Percentiles rank a stretch among this genome's conserved stretches.
Evolutionary conservation across 2,329 filamentous ascomycete genomes (phyloP).

Genomic region (Cordyceps cateniannulata): DNA sequence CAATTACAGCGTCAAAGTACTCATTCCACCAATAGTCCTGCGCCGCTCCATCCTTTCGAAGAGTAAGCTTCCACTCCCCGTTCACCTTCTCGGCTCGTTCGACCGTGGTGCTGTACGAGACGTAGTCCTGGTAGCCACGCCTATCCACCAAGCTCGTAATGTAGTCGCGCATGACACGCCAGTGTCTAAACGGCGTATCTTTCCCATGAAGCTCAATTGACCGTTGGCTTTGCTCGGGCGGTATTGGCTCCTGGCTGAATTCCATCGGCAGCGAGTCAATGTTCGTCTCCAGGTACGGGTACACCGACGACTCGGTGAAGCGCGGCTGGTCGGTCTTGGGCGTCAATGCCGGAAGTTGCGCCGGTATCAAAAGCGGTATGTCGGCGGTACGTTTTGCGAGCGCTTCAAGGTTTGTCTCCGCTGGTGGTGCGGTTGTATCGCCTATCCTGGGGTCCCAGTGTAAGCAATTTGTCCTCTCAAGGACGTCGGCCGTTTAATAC

Average conservation of each 20-base stretch:
- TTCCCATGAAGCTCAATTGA: constrained; percentile 40
- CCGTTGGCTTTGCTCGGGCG: constrained; percentile 25
- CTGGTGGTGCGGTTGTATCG: background rate
- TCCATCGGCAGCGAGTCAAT: constrained; percentile 53
- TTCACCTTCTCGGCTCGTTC: constrained; percentile 48
- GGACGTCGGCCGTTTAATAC: background rate
- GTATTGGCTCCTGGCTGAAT: constrained; percentile 51
- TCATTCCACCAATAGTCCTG: constrained; percentile 58
- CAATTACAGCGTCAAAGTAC: constrained; percentile 53
- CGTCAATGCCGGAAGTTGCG: constrained; percentile 38
- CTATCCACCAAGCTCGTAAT: constrained; percentile 45
- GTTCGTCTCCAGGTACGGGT: constrained; percentile 60
- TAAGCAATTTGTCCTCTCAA: background rate
- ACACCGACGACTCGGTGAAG: constrained; percentile 53
- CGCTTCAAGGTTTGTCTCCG: background rate
- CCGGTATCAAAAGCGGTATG: constrained; percentile 39
- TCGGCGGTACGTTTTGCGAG: constrained; percentile 32
- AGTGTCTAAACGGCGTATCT: constrained; percentile 56
- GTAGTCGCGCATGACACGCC: constrained; percentile 49
- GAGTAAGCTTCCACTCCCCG: constrained; percentile 45
- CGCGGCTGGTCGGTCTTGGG: constrained; percentile 38
- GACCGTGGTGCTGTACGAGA: constrained; percentile 54
- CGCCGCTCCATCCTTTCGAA: constrained; percentile 31
- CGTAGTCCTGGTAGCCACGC: constrained; percentile 44
- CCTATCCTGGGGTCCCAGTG: background rate